A percentile compares a stretch with the other conserved stretches of the same genome.
Evolutionary conservation across 352 stramenopile genomes (phyloP).

Genomic region (Halophytophthora batemanensis): DNA sequence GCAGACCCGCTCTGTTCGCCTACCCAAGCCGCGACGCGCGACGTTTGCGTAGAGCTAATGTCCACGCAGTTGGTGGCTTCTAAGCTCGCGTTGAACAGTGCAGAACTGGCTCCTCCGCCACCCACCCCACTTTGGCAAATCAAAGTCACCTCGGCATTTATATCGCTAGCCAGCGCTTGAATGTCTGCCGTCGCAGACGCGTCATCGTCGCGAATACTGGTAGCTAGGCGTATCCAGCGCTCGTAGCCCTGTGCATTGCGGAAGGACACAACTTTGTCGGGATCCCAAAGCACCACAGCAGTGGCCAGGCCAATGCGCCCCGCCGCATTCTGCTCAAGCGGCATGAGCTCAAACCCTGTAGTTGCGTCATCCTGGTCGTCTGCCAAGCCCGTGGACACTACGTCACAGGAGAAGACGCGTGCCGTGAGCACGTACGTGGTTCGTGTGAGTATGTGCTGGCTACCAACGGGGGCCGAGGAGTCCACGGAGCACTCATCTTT

Average conservation of each 20-base stretch:
- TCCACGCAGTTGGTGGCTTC: conserved; percentile 23
- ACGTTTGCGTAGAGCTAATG: conserved; percentile 31
- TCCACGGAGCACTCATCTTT: conserved; percentile 30
- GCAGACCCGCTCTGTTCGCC: conserved; percentile 5
- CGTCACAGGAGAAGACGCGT: conserved; percentile 42
- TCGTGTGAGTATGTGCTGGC: conserved; percentile 26
- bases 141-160: conserved; percentile 39
- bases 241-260: conserved; percentile 40
- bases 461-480: conserved; percentile 6
- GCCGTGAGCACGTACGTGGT: conserved; percentile 29
- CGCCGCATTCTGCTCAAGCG: conserved; percentile 4
- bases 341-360: conserved; percentile 44
- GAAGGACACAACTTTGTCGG: conserved; percentile 43
- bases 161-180: conserved; percentile 15
- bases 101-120: conserved; percentile 35
- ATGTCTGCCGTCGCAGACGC: conserved; percentile 1
- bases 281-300: conserved; percentile 39
- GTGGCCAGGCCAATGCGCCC: conserved; percentile 37
- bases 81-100: conserved; percentile 48
- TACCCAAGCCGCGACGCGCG: conserved; percentile 39
- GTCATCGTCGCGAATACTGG: conserved; percentile 1
- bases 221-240: conserved; percentile 34
- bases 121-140: conserved; percentile 14
- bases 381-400: conserved; percentile 38
- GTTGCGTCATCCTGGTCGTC: conserved; percentile 45